Conservation (phyloP, 345 rosid genomes). For the Durio zibethinus region DNA sequence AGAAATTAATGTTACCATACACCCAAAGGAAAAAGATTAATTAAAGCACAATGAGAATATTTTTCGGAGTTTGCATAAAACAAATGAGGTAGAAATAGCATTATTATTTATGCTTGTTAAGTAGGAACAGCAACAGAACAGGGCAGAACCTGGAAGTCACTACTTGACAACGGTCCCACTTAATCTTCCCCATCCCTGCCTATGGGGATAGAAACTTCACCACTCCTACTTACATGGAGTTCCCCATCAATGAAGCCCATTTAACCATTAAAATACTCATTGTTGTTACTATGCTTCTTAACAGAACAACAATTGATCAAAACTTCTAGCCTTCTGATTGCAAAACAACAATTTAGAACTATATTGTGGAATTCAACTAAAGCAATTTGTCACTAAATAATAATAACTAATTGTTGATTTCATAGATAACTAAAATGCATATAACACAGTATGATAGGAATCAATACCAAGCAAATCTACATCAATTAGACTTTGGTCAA, state of each 20-base stretch:
- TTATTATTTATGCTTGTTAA: not conserved
- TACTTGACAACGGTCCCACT: not conserved
- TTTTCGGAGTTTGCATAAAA: not conserved
- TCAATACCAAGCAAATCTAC: not conserved
- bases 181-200: not conserved
- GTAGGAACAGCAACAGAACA: not conserved
- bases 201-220: not conserved
- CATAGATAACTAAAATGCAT: no score
- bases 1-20: constrained; percentile 8
- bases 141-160: not conserved
- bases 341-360: not conserved
- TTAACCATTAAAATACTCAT: not conserved
- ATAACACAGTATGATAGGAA: not conserved
- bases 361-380: not conserved
- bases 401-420: no score
- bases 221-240: not conserved
- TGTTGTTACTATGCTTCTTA: not conserved
- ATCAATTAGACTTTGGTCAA: not conserved
- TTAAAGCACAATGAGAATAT: not conserved
- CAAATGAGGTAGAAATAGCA: not conserved
- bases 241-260: not conserved
- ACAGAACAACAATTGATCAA: not conserved
- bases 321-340: not conserved
- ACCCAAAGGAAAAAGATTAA: not conserved
- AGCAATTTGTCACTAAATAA: not conserved